Percentiles rank a stretch among this genome's conserved stretches.
phyloP scores from a whole-genome alignment of 129 eudicot species.

The Pseudognaphalium luteoalbum region DNA sequence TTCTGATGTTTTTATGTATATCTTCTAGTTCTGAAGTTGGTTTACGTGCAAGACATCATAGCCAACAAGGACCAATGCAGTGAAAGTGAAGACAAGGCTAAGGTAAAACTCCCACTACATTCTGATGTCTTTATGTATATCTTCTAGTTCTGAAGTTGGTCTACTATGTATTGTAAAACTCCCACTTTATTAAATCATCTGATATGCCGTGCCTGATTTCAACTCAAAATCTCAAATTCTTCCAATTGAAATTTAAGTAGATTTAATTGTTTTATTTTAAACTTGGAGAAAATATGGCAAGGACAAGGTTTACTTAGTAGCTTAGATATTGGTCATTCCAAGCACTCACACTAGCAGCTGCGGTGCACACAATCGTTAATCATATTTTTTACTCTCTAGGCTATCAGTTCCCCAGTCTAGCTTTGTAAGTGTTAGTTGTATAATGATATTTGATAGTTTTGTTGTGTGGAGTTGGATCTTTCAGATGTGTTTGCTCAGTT shows the following conservation, averaged over 20 bases:
- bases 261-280: too few species aligned
- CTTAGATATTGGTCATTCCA: not conserved
- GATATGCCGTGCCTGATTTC: too few species aligned
- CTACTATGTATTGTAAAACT: too few species aligned
- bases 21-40: conserved; percentile 9
- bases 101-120: too few species aligned
- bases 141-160: too few species aligned
- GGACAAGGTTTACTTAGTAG: not conserved
- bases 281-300: not conserved
- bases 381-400: not conserved
- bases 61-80: not conserved
- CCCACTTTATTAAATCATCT: too few species aligned
- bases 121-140: too few species aligned
- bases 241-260: not conserved
- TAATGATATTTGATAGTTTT: too few species aligned
- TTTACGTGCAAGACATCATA: not conserved
- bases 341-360: not conserved
- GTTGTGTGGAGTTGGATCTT: too few species aligned
- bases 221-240: not conserved
- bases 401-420: not conserved
- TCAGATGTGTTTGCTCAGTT: too few species aligned
- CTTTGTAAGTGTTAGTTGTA: not conserved
- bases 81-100: not conserved
- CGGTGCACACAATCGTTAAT: not conserved
- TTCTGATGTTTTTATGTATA: not conserved